Evolutionary conservation across 2,329 filamentous ascomycete genomes (phyloP).

Genomic region (Calonectria hongkongensis): DNA sequence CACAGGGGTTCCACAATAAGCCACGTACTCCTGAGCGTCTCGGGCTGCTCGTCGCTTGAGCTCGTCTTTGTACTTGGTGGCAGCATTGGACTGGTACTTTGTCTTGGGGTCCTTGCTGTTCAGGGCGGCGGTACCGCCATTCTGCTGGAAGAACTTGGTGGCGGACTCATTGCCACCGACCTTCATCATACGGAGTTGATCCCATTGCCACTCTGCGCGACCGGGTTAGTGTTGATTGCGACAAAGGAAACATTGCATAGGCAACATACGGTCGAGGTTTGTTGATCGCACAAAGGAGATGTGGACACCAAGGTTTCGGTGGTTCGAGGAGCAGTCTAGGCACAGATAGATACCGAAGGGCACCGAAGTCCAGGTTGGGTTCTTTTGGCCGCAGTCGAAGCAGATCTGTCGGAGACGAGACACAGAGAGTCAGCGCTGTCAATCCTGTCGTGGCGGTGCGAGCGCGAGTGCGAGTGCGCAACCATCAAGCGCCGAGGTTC

Average conservation of each 20-base stretch:
- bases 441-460: not conserved
- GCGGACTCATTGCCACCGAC: slow-evolving; percentile 98
- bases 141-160: slow-evolving; percentile 98
- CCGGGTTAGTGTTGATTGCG: slow-evolving; percentile 44
- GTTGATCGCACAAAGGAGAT: slow-evolving; percentile 99
- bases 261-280: slow-evolving; percentile 92
- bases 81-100: slow-evolving; percentile 96
- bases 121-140: slow-evolving; percentile 93
- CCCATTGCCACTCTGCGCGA: slow-evolving; percentile 94
- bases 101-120: slow-evolving; percentile 97
- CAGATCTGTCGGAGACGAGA: slow-evolving; percentile 79
- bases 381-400: slow-evolving; percentile 98
- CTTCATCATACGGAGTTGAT: slow-evolving; percentile 97
- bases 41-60: slow-evolving; percentile 88
- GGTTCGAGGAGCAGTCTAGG: slow-evolving; percentile 97
- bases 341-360: slow-evolving; percentile 98
- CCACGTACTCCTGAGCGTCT: slow-evolving; percentile 87
- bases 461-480: not conserved
- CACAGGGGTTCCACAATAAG: not conserved
- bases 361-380: slow-evolving; percentile 98
- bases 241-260: slow-evolving; percentile 16
- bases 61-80: slow-evolving; percentile 98
- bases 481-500: not conserved
- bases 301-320: slow-evolving; percentile 97
- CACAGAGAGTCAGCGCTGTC: slow-evolving; percentile 37